Conservation (phyloP, 495 filamentous ascomycete genomes). For the Rusavskia elegans region DNA sequence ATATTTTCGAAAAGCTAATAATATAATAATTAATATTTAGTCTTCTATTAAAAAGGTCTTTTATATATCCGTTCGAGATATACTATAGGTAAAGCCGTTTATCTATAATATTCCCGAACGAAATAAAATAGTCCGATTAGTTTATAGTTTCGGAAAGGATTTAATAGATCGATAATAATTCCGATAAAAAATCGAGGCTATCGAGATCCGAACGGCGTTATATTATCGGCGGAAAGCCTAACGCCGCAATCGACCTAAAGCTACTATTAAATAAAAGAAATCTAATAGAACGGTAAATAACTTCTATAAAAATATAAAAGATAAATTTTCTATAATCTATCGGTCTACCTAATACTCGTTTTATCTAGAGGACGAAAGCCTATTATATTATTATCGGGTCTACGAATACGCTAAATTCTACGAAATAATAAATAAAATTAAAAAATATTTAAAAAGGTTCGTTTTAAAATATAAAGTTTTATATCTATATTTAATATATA, state of each 20-base stretch:
- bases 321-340: background rate
- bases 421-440: conserved; percentile 3
- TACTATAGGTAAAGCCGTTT: background rate
- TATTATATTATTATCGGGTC: background rate
- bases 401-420: background rate
- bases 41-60: background rate
- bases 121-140: background rate
- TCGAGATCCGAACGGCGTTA: background rate
- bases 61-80: background rate
- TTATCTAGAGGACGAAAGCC: conserved; percentile 1
- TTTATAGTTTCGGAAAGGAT: background rate
- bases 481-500: conserved; percentile 12
- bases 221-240: background rate
- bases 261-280: background rate
- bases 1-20: conserved; percentile 2
- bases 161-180: background rate
- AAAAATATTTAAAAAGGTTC: conserved; percentile 2
- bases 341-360: conserved; percentile 1
- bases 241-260: background rate
- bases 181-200: background rate
- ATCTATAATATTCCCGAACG: background rate
- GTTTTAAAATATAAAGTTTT: background rate
- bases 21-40: background rate
- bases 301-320: background rate
- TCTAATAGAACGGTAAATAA: background rate